Evolutionary conservation across 2,329 filamentous ascomycete species (phyloP).

Genomic region (Beauveria medogensis): DNA sequence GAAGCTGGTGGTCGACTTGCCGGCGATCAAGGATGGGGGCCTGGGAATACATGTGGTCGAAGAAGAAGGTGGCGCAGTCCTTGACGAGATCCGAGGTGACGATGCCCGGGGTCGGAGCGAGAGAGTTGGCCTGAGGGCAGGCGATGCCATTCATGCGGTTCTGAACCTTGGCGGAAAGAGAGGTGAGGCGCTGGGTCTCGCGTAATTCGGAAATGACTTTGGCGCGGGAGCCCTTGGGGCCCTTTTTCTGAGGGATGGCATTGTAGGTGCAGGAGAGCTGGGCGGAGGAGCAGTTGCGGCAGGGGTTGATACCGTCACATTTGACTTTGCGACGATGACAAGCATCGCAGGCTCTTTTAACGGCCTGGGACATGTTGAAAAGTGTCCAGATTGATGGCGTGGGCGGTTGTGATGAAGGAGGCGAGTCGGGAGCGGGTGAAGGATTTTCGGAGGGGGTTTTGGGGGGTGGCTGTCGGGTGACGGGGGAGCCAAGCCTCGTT

Average conservation of each 20-base stretch:
- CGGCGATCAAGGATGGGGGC: conserved; percentile 55
- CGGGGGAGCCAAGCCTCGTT: conserved; percentile 1
- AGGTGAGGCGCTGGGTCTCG: conserved; percentile 59
- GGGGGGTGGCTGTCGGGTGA: neutral
- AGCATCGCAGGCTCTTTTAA: conserved; percentile 61
- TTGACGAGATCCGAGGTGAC: conserved; percentile 56
- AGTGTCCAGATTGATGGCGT: neutral
- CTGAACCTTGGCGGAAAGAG: conserved; percentile 53
- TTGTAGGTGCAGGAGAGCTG: conserved; percentile 66
- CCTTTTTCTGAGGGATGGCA: conserved; percentile 68
- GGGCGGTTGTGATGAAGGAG: neutral
- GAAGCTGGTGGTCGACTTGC: conserved; percentile 48
- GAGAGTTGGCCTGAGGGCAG: conserved; percentile 38
- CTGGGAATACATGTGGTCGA: conserved; percentile 56
- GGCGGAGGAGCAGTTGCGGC: conserved; percentile 61
- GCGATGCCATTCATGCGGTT: conserved; percentile 49
- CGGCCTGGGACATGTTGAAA: conserved; percentile 39
- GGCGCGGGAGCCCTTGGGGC: conserved; percentile 64
- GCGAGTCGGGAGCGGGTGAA: neutral
- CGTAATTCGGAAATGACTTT: conserved; percentile 69
- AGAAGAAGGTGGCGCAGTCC: conserved; percentile 60
- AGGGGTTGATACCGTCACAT: conserved; percentile 63
- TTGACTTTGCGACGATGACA: conserved; percentile 70
- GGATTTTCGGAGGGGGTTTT: neutral
- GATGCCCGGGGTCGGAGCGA: conserved; percentile 51